Evolutionary conservation across 1,284 basidiomycete genomes (phyloP), one percentile per base, ranked within the genome.

Genomic region (Pterula multifida): DNA sequence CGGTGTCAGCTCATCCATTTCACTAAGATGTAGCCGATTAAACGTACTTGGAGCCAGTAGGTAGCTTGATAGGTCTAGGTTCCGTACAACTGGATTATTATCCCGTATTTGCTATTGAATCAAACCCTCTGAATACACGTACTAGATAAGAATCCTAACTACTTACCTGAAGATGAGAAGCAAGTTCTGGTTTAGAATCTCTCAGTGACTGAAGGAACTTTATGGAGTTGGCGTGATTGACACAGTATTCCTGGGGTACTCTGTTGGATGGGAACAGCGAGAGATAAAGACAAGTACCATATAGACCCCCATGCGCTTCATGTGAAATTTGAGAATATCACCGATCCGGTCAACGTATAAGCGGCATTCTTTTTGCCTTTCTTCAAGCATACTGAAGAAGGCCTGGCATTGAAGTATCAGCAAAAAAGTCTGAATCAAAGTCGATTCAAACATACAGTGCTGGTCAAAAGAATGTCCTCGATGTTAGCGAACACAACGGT

Each of bases 401-500:
- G 81, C 74, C 79, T 89, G 55, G 1, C 3, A 13, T 3, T 51
- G 45, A 45, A 22, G 24, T n/a, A n/a, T n/a, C n/a, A n/a, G n/a
- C n/a, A n/a, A n/a, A 35, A 35, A 12, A 51, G 49, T 13, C 46
- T 51, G 36, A 52, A 56, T 54, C 47, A 59, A n/a, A n/a, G 54
- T 26, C 3, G 39, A 54, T 9, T 46, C 50, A 24, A 53, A 60
- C 76, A 53, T 57, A 88, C 86, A 17, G 90, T 93, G 59, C 94
- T 93, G 50, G 80, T 85, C 23, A 95, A 67, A 4, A 95, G 70
- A 50, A 95, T 84, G 56, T 94, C 91, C 60, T 97, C 93, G 24
- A 97, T 75, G 58, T 97, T 97, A 13, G 88, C 89, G 61, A 98
- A 98, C 26, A 98, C 83, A 45, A 87, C 87, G 0, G 77, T 81